Percentiles rank a stretch among this genome's conserved stretches.
These are phyloP conservation scores for Penstemon eatonii DNA, from an alignment of 257 asterid species.

Conservation along the genomic window DNA sequence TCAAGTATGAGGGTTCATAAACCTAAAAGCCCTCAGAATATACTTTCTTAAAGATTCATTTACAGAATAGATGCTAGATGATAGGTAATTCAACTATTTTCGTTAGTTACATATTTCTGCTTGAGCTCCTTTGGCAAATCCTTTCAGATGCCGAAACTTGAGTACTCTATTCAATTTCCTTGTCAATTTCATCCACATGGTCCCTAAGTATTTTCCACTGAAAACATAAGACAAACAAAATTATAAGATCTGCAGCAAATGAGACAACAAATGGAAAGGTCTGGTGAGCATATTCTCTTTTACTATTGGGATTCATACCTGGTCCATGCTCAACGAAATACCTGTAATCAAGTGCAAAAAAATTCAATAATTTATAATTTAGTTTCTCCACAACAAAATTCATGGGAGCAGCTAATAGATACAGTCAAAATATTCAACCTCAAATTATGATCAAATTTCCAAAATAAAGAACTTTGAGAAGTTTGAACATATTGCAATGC, in stretches of 20 bases:
- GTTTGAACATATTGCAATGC: neutral
- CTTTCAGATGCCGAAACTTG: conserved; percentile 24
- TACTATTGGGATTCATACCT: conserved; percentile 38
- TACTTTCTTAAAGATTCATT: conserved; percentile 16
- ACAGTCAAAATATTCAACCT: neutral
- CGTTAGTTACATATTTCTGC: conserved; percentile 18
- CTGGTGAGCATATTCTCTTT: neutral
- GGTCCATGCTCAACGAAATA: conserved; percentile 72
- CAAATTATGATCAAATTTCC: too few species aligned
- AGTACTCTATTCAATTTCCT: conserved; percentile 48
- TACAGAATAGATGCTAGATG: conserved; percentile 11
- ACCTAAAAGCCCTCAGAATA: conserved; percentile 24
- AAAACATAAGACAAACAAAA: conserved; percentile 25
- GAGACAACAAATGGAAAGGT: neutral
- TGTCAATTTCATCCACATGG: conserved; percentile 74
- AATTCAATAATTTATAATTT: neutral
- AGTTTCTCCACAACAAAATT: neutral
- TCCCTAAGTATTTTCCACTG: conserved; percentile 82
- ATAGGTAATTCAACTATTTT: conserved; percentile 14
- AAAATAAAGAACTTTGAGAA: neutral
- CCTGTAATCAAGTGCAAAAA: conserved; percentile 43
- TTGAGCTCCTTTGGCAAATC: conserved; percentile 3
- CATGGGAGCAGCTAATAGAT: neutral
- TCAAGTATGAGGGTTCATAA: conserved; percentile 19
- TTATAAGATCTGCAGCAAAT: neutral